Conservation (phyloP, 768 basidiomycete species). For the Lepiota venenata region DNA sequence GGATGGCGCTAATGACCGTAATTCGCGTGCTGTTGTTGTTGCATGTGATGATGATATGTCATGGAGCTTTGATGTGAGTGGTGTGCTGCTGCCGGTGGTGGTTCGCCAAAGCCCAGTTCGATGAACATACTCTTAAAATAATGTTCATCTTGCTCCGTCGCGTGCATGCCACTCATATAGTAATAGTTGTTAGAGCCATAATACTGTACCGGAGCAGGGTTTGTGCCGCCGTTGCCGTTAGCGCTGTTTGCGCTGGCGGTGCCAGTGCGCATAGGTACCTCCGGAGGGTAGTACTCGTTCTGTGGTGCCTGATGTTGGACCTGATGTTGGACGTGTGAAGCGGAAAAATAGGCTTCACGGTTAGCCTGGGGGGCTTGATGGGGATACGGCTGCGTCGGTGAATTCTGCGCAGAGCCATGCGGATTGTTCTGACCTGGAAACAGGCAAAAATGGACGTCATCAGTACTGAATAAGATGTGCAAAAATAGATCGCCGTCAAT, state of each 20-base stretch:
- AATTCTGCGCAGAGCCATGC: constrained; percentile 22
- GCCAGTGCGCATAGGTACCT: constrained; percentile 7
- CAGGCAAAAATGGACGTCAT: not conserved
- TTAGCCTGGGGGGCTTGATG: constrained; percentile 28
- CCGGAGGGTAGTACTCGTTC: constrained; percentile 19
- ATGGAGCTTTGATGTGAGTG: constrained; percentile 23
- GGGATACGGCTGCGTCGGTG: constrained; percentile 31
- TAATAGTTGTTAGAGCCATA: constrained; percentile 21
- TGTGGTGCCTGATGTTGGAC: constrained; percentile 25
- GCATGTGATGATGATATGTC: constrained; percentile 29
- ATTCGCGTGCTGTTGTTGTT: constrained; percentile 10
- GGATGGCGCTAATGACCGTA: constrained; percentile 1
- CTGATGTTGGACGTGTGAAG: constrained; percentile 40
- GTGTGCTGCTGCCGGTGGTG: constrained; percentile 11
- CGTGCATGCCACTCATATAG: constrained; percentile 37
- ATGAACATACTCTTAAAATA: constrained; percentile 77
- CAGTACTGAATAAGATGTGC: not conserved
- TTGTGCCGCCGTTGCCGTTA: constrained; percentile 4
- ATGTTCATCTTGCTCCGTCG: constrained; percentile 58
- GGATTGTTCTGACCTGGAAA: constrained; percentile 21
- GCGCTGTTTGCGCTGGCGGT: not conserved
- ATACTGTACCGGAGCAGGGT: constrained; percentile 12
- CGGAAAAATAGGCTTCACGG: constrained; percentile 32
- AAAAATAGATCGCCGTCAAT: constrained; percentile 9
- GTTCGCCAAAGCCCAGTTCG: constrained; percentile 65